Base-by-base conservation (phyloP, 176 grass and related monocot species). In the Aegilops sharonensis region DNA sequence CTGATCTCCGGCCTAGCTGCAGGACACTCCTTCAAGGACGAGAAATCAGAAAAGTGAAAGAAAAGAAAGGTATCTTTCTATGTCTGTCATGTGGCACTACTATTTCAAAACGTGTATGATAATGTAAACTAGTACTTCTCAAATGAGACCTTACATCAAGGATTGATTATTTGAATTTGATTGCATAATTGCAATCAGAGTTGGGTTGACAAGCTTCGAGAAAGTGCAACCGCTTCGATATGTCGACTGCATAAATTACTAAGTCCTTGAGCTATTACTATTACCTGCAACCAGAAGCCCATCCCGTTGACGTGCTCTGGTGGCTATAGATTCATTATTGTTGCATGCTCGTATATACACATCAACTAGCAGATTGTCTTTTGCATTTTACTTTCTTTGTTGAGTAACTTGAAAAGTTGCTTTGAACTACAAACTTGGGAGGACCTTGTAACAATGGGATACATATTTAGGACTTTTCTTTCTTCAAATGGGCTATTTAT, bases 141-240 rank as follows among this genome's bases (percentile, higher is more conserved):
- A 52, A 60, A 36, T 17, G 11, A 32, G 21, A 23, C n/a, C n/a
- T 83, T 72, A 27, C 18, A 83, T 29, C 37, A 83, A 42, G 48
- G n/a, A 14, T 72, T 59, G 68, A 83, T 56, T 72, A 37, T 14
- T 72, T 59, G 68, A 83, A 70, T 72, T 37, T 3, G n/a, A 21
- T 39, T 9, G 24, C 18, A 47, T 48, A 52, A 63, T 18, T 69
- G 15, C 73, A 68, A 37, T 23, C 4, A 64, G 62, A 64, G 24
- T 35, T 85, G 47, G n/a, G 68, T 89, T 85, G 88, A 77, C 78
- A 48, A 86, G 71, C 71, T 35, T 40, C 35, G 57, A 86, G 37
- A 80, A 81, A 81, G 48, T 43, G 17, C 56, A 74, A 50, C 24
- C 30, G 29, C 47, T 54, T 70, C 5, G 37, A 39, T 52, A 78